These are phyloP conservation scores for Protomyces inouyei DNA, from an alignment of 1,139 yeast species.

Conservation along the genomic window DNA sequence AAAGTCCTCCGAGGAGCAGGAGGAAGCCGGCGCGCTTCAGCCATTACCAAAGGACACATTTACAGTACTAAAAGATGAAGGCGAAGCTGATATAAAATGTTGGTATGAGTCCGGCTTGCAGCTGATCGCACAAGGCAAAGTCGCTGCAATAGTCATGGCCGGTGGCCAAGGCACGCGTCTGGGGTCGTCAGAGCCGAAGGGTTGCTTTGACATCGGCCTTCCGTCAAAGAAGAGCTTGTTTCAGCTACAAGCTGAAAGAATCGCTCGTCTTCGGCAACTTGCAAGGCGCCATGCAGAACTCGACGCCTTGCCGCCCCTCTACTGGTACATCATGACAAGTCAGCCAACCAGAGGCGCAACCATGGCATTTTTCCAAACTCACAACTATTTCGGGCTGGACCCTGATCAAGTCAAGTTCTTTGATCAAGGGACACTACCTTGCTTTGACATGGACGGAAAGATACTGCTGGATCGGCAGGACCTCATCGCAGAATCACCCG, in stretches of 20 bases:
- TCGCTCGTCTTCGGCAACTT: conserved; percentile 57
- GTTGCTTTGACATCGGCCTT: conserved; percentile 80
- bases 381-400: conserved; percentile 67
- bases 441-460: conserved; percentile 69
- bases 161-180: conserved; percentile 98
- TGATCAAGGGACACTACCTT: conserved; percentile 94
- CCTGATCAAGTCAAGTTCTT: conserved; percentile 64
- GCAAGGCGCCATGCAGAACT: conserved; percentile 44
- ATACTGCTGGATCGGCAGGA: conserved; percentile 57
- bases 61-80: conserved; percentile 39
- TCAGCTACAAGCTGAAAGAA: conserved; percentile 88
- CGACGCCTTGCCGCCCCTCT: conserved; percentile 45
- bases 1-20: conserved; percentile 14
- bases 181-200: conserved; percentile 87
- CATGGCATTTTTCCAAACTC: conserved; percentile 58
- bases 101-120: conserved; percentile 64
- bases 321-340: conserved; percentile 95
- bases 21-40: conserved; percentile 32
- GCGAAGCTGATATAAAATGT: conserved; percentile 33
- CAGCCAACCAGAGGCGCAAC: conserved; percentile 79
- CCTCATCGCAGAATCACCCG: conserved; percentile 79
- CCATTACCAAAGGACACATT: conserved; percentile 41
- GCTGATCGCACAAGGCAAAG: conserved; percentile 66
- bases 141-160: conserved; percentile 87
- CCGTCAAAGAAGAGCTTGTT: conserved; percentile 82